These are phyloP conservation scores for Vigna unguiculata DNA, from an alignment of 306 rosid species.

Conservation along the genomic window DNA sequence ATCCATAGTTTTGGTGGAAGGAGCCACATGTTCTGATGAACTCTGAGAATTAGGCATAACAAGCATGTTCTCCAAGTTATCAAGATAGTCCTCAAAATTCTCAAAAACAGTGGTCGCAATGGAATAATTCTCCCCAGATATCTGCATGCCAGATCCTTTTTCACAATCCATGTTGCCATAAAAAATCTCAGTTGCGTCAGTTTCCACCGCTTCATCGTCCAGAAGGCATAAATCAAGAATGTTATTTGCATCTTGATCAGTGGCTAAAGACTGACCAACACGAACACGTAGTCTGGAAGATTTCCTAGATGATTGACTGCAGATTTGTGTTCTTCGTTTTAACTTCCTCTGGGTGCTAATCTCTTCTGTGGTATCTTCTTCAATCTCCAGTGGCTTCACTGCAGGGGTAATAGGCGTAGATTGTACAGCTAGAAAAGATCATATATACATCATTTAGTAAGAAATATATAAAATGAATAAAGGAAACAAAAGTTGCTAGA, in stretches of 20 bases:
- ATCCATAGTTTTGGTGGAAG: neutral
- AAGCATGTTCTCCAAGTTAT: neutral
- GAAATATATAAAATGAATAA: neutral
- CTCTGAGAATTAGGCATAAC: neutral
- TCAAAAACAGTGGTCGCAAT: neutral
- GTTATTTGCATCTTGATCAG: neutral
- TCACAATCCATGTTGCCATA: neutral
- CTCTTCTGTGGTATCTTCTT: neutral
- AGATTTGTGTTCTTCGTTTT: neutral
- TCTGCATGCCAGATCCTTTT: neutral
- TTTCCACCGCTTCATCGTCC: neutral
- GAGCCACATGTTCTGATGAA: neutral
- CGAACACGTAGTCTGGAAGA: neutral
- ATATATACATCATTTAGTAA: neutral
- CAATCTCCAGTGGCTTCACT: neutral
- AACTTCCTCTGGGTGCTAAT: neutral
- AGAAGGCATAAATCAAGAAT: constrained; percentile 14
- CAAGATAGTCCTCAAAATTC: neutral
- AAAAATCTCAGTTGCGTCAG: neutral
- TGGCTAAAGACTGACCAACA: no score
- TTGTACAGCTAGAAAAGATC: neutral
- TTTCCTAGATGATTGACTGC: constrained; percentile 2
- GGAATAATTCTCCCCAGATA: neutral
- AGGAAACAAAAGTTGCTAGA: neutral
- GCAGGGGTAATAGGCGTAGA: neutral